phyloP scores from a whole-genome alignment of 73 alveolate species.

The Breviolum minutum region DNA sequence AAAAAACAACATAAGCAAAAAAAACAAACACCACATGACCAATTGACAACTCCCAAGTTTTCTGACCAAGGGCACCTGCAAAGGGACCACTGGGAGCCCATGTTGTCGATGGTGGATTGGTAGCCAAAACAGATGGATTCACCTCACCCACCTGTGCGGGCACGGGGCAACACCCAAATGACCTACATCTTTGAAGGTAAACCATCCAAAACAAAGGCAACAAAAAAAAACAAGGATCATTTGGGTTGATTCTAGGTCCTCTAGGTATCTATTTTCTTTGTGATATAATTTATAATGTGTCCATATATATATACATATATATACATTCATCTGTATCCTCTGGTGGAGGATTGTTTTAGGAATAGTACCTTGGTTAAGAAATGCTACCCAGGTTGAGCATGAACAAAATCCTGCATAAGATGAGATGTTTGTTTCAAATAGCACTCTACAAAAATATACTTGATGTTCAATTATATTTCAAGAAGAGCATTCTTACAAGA shows the following conservation, averaged over 20 bases:
- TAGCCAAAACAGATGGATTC: constrained; percentile 30
- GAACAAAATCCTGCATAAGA: too few relatives aligned
- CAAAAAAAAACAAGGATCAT: too few relatives aligned
- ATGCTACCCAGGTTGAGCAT: background rate
- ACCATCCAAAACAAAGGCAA: too few relatives aligned
- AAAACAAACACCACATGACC: background rate
- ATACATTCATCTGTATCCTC: background rate
- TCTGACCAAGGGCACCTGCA: background rate
- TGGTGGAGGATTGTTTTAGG: background rate
- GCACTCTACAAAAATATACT: too few relatives aligned
- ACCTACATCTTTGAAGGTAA: too few relatives aligned
- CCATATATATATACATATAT: background rate
- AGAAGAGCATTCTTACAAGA: too few relatives aligned
- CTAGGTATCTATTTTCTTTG: too few relatives aligned
- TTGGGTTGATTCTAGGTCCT: background rate
- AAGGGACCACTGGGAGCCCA: constrained; percentile 59
- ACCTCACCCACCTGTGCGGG: constrained; percentile 45
- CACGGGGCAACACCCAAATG: too few relatives aligned
- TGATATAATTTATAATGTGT: too few relatives aligned
- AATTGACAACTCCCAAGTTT: background rate
- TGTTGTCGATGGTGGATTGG: constrained; percentile 31
- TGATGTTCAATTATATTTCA: too few relatives aligned
- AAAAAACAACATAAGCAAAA: too few relatives aligned
- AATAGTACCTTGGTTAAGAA: background rate
- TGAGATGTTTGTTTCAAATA: too few relatives aligned